phyloP scores from a whole-genome alignment of 106 monocot species.

The Ottelia alismoides region DNA sequence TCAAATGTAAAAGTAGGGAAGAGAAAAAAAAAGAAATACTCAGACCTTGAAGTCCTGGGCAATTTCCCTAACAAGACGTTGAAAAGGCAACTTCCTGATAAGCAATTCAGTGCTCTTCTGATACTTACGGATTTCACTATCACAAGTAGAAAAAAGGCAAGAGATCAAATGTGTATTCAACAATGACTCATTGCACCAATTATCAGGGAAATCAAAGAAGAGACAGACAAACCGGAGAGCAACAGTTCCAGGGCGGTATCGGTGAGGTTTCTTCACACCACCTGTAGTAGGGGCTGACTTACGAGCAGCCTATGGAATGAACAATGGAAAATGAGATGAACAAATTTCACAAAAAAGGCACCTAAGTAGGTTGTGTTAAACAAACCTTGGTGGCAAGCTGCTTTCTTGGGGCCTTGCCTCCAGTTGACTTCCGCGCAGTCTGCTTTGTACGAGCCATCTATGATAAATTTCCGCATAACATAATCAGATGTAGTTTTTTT shows the following conservation, averaged over 20 bases:
- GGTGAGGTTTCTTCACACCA: constrained; percentile 18
- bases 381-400: constrained; percentile 12
- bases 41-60: constrained; percentile 14
- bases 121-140: constrained; percentile 9
- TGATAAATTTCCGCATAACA: neutral
- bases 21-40: no score
- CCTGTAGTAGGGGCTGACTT: constrained; percentile 15
- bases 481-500: no score
- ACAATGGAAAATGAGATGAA: no score
- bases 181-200: no score
- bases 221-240: constrained; percentile 2
- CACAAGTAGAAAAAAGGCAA: neutral
- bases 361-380: no score
- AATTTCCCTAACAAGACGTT: constrained; percentile 9
- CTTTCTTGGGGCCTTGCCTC: constrained; percentile 15
- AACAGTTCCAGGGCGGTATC: constrained; percentile 19
- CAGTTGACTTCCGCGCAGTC: constrained; percentile 17
- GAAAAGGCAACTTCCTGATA: constrained; percentile 7
- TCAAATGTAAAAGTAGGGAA: no score
- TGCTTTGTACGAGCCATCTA: constrained; percentile 22
- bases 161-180: no score
- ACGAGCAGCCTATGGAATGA: constrained; percentile 6
- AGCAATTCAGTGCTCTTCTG: constrained; percentile 9
- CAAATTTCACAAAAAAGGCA: no score
- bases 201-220: no score